A percentile compares a stretch with the other conserved stretches of the same genome.
These are phyloP conservation scores for Turritis glabra DNA, from an alignment of 345 rosid species.

Conservation along the genomic window DNA sequence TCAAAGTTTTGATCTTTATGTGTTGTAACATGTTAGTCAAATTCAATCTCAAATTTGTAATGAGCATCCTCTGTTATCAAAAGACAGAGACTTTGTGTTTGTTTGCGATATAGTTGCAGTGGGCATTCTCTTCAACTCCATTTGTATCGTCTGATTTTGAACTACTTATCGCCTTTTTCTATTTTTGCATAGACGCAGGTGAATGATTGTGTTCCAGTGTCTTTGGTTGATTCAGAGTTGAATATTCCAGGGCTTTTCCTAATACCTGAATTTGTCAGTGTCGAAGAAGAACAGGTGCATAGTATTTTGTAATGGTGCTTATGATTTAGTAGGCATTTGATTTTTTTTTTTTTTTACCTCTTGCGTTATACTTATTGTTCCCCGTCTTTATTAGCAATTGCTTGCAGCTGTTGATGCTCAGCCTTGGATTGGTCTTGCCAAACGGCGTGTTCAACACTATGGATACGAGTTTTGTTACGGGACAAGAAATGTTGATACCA, in stretches of 20 bases:
- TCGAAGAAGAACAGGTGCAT: slow-evolving; percentile 68
- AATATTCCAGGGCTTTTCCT: slow-evolving; percentile 80
- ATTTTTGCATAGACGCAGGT: slow-evolving; percentile 34
- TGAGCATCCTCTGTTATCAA: background rate
- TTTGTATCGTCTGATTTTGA: background rate
- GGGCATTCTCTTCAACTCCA: background rate
- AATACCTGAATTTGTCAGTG: slow-evolving; percentile 61
- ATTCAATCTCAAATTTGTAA: background rate
- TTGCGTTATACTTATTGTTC: background rate
- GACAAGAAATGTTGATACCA: slow-evolving; percentile 78
- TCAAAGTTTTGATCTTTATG: slow-evolving; percentile 26
- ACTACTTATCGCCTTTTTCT: background rate
- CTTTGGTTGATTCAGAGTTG: slow-evolving; percentile 59
- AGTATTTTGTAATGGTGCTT: slow-evolving; percentile 3
- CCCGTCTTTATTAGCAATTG: slow-evolving; percentile 52
- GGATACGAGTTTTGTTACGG: slow-evolving; percentile 89
- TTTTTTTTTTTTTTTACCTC: background rate
- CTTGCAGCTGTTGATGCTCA: slow-evolving; percentile 75
- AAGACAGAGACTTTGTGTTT: slow-evolving; percentile 17
- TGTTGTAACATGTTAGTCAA: background rate
- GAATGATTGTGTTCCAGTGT: slow-evolving; percentile 53
- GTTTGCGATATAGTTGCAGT: background rate
- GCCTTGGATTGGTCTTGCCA: slow-evolving; percentile 78
- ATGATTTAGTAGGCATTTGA: slow-evolving; percentile 2
- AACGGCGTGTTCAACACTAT: slow-evolving; percentile 94